A percentile compares a stretch with the other conserved stretches of the same genome.
Evolutionary conservation across 164 flowering plant species (phyloP).

Genomic region (Kingdonia uniflora): DNA sequence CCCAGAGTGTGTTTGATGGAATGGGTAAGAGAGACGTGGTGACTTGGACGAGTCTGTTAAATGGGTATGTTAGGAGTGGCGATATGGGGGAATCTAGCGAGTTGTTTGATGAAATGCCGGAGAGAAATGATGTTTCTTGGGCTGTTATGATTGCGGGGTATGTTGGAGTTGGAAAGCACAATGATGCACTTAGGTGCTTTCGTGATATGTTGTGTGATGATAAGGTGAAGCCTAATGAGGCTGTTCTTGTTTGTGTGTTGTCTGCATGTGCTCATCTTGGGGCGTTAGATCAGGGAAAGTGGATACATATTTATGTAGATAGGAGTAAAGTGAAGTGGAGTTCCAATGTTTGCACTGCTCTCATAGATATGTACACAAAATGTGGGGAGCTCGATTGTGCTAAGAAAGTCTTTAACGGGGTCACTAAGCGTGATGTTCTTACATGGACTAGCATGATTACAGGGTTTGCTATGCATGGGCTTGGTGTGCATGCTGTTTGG

Average conservation of each 20-base stretch:
- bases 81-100: conserved; percentile 25
- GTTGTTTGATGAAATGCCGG: conserved; percentile 32
- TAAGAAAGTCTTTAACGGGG: conserved; percentile 18
- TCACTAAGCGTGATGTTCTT: conserved; percentile 20
- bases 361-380: conserved; percentile 60
- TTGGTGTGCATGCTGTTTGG: conserved; percentile 32
- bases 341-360: conserved; percentile 33
- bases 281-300: conserved; percentile 44
- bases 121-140: conserved; percentile 42
- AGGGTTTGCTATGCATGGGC: conserved; percentile 38
- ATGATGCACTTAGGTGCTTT: conserved; percentile 35
- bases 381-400: conserved; percentile 44
- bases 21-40: conserved; percentile 11
- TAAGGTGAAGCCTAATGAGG: conserved; percentile 38
- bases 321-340: conserved; percentile 15
- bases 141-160: conserved; percentile 41
- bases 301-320: conserved; percentile 34
- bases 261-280: conserved; percentile 57
- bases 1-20: conserved; percentile 33
- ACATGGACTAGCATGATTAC: conserved; percentile 40
- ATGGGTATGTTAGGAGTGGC: conserved; percentile 17
- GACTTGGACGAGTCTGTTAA: not conserved
- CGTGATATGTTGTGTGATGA: conserved; percentile 21
- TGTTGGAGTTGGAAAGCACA: conserved; percentile 23
- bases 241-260: conserved; percentile 41